phyloP scores from a whole-genome alignment of 2,329 filamentous ascomycete species.

The Ilyonectria destructans region DNA sequence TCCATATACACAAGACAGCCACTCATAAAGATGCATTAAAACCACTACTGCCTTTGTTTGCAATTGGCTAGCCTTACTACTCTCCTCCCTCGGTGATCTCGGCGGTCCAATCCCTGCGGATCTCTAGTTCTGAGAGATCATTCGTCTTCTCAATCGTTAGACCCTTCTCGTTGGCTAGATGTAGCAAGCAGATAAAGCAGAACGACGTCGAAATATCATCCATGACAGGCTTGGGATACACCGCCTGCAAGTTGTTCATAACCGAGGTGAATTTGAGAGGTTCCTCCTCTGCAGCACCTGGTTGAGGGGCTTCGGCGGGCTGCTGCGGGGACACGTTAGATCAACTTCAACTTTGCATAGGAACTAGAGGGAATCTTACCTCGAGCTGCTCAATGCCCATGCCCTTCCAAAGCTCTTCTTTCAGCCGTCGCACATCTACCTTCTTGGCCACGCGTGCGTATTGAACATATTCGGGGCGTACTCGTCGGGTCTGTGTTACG shows the following conservation, averaged over 20 bases:
- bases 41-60: conserved; percentile 2
- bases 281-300: conserved; percentile 59
- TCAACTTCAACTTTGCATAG: not conserved
- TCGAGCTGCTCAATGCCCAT: conserved; percentile 71
- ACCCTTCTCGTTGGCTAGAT: conserved; percentile 94
- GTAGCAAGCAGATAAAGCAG: conserved; percentile 94
- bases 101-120: conserved; percentile 75
- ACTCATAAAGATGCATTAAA: conserved; percentile 12
- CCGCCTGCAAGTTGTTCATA: conserved; percentile 89
- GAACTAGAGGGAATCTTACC: conserved; percentile 56
- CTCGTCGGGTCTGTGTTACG: conserved; percentile 75
- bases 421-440: conserved; percentile 78
- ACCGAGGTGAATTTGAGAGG: conserved; percentile 89
- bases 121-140: conserved; percentile 73
- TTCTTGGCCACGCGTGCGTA: conserved; percentile 81
- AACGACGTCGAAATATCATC: conserved; percentile 93
- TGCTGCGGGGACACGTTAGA: conserved; percentile 40
- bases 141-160: conserved; percentile 79
- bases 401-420: conserved; percentile 80
- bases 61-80: conserved; percentile 32
- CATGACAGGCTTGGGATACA: conserved; percentile 90
- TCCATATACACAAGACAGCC: conserved; percentile 28
- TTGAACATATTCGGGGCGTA: conserved; percentile 79
- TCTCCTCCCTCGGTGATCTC: conserved; percentile 65
- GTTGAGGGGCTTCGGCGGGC: conserved; percentile 42